Percentiles rank a stretch among this genome's conserved stretches.
phyloP scores from a whole-genome alignment of 2,329 filamentous ascomycete species.

The Talaromyces funiculosus region DNA sequence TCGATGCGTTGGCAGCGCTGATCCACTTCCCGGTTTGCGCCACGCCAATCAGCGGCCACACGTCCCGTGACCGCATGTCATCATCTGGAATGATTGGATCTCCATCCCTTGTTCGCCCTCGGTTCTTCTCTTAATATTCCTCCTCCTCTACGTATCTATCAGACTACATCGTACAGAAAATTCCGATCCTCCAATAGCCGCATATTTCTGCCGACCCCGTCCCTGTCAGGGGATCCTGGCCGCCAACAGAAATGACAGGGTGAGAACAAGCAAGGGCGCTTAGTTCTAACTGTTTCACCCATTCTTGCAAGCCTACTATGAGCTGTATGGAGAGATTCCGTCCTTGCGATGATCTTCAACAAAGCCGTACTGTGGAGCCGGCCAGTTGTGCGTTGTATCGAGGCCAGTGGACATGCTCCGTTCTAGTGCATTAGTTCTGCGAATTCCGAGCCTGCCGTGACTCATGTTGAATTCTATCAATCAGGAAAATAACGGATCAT shows the following conservation, averaged over 20 bases:
- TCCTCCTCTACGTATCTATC: too few species aligned
- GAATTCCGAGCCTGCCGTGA: background rate
- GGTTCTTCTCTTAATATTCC: background rate
- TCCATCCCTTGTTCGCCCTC: background rate
- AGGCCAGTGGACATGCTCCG: background rate
- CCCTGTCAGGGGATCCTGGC: background rate
- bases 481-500: background rate
- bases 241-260: background rate
- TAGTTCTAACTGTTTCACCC: background rate
- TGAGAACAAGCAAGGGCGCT: background rate
- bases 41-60: background rate
- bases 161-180: too few species aligned
- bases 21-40: background rate
- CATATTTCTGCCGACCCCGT: background rate
- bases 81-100: slow-evolving; percentile 5
- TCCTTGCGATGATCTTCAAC: background rate
- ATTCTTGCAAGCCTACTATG: background rate
- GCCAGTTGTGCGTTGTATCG: background rate
- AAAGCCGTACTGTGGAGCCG: background rate
- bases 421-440: background rate
- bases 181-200: slow-evolving; percentile 2
- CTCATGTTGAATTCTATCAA: background rate
- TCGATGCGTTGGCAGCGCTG: slow-evolving; percentile 7
- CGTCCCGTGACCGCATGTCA: background rate
- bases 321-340: too few species aligned